A percentile compares a stretch with the other conserved stretches of the same genome.
phyloP scores from a whole-genome alignment of 768 basidiomycete species.

The Holtermanniella nyarrowii region DNA sequence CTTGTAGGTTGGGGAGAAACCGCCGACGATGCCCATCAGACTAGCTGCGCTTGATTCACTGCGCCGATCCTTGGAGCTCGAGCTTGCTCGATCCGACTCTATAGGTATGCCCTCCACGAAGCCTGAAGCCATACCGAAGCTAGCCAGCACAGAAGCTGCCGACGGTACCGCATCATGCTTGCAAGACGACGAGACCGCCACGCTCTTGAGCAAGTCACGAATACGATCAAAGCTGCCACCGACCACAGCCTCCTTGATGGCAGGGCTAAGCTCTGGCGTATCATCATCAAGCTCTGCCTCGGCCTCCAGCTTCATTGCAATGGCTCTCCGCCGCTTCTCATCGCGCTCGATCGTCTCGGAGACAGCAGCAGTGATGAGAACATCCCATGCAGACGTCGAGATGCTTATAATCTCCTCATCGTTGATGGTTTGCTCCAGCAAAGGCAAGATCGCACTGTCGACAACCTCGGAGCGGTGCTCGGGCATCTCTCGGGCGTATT shows the following conservation, averaged over 20 bases:
- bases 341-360: constrained; percentile 38
- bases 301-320: constrained; percentile 6
- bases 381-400: constrained; percentile 28
- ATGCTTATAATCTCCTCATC: constrained; percentile 37
- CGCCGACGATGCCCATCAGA: constrained; percentile 12
- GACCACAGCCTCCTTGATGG: constrained; percentile 22
- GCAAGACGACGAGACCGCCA: constrained; percentile 26
- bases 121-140: constrained; percentile 2
- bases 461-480: constrained; percentile 32
- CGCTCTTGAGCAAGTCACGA: constrained; percentile 18
- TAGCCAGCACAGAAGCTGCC: constrained; percentile 1
- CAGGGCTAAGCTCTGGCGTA: constrained; percentile 15
- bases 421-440: constrained; percentile 38
- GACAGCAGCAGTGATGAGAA: constrained; percentile 34
- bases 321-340: constrained; percentile 20
- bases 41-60: constrained; percentile 5
- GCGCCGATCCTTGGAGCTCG: neutral
- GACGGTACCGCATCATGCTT: constrained; percentile 7
- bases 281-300: constrained; percentile 22
- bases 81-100: neutral
- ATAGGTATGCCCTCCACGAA: neutral
- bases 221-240: constrained; percentile 30
- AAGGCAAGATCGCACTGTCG: constrained; percentile 37
- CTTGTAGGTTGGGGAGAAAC: constrained; percentile 16
- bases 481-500: constrained; percentile 32